phyloP scores from a whole-genome alignment of 2,329 filamentous ascomycete species.

The Aspergillus ruber region DNA sequence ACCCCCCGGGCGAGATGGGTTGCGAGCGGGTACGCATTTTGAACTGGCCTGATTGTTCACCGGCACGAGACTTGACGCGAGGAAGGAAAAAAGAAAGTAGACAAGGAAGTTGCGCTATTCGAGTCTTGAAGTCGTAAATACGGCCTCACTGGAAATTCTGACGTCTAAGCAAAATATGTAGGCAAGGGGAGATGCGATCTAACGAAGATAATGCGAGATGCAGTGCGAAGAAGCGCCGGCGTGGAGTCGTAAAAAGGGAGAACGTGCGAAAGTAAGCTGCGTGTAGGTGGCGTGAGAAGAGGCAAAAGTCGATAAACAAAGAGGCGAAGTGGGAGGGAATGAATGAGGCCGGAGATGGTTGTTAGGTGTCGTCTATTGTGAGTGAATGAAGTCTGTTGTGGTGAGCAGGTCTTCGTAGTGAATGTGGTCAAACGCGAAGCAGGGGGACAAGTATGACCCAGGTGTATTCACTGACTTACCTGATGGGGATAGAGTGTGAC shows the following conservation, averaged over 20 bases:
- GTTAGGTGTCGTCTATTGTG: background rate
- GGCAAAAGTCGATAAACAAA: background rate
- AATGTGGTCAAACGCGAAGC: background rate
- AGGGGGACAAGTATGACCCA: background rate
- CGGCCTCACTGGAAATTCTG: background rate
- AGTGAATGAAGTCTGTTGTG: background rate
- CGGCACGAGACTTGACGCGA: background rate
- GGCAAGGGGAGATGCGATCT: background rate
- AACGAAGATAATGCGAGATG: background rate
- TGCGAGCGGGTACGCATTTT: slow-evolving; percentile 36
- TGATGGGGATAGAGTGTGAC: background rate
- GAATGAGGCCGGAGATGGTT: background rate
- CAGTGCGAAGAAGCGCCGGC: background rate
- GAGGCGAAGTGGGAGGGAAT: background rate
- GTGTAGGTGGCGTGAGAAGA: background rate
- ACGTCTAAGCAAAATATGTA: background rate
- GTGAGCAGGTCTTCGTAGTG: background rate
- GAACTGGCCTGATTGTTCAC: slow-evolving; percentile 2
- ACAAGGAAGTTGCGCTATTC: background rate
- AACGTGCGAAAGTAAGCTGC: background rate
- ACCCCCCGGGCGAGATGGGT: slow-evolving; percentile 27
- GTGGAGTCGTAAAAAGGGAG: no score
- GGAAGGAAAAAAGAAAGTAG: background rate
- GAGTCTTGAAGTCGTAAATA: background rate
- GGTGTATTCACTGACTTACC: background rate